These are phyloP conservation scores for Termitomyces sp. DNA, from an alignment of 768 basidiomycete genomes.

Conservation along the genomic window DNA sequence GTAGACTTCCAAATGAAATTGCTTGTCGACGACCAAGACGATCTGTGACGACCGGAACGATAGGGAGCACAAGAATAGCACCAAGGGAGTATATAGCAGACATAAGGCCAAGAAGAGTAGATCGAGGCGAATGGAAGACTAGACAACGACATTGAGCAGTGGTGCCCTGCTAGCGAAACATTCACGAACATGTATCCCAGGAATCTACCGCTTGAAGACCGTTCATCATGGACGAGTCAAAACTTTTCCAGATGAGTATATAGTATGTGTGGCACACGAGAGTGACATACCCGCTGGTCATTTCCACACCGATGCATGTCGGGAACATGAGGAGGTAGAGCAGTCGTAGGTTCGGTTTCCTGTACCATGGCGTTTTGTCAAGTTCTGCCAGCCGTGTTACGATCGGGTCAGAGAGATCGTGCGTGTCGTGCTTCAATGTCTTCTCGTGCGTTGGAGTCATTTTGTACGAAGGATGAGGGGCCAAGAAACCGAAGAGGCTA, in stretches of 20 bases:
- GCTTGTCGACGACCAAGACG: constrained; percentile 44
- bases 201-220: constrained; percentile 54
- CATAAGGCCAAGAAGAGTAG: constrained; percentile 50
- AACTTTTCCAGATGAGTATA: constrained; percentile 24
- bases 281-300: constrained; percentile 47
- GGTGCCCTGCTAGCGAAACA: not conserved
- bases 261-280: not conserved
- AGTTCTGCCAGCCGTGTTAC: constrained; percentile 38
- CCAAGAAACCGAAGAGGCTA: not conserved
- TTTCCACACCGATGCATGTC: constrained; percentile 57
- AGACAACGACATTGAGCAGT: not conserved
- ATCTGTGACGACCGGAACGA: constrained; percentile 48
- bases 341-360: constrained; percentile 50
- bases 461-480: not conserved
- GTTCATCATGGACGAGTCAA: constrained; percentile 59
- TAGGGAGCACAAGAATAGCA: constrained; percentile 45
- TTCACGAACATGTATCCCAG: constrained; percentile 45
- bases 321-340: constrained; percentile 55
- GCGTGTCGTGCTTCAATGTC: constrained; percentile 1
- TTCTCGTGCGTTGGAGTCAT: constrained; percentile 10
- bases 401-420: constrained; percentile 22
- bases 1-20: constrained; percentile 44
- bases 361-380: constrained; percentile 57
- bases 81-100: constrained; percentile 59
- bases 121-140: constrained; percentile 55